These are phyloP conservation scores for Trifolium repens DNA, from an alignment of 306 rosid genomes.

Conservation along the genomic window DNA sequence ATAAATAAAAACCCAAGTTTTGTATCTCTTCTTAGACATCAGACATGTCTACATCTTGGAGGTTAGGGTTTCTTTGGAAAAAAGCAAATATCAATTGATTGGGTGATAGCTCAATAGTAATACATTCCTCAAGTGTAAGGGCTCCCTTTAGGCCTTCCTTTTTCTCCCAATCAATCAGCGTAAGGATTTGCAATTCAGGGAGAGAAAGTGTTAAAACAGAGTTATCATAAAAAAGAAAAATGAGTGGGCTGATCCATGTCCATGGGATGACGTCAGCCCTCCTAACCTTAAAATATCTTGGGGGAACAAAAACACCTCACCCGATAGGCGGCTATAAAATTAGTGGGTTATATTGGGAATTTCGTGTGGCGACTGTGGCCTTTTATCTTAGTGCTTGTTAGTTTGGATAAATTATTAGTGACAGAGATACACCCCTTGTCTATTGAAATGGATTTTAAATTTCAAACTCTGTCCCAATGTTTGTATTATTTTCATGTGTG, in stretches of 20 bases:
- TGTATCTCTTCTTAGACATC: neutral
- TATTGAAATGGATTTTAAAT: constrained; percentile 22
- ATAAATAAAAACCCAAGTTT: neutral
- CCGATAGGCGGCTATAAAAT: neutral
- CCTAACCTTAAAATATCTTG: neutral
- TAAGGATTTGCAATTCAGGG: neutral
- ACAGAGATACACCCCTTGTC: neutral
- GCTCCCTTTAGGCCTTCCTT: neutral
- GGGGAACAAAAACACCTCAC: neutral
- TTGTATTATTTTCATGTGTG: constrained; percentile 5
- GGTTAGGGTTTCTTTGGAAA: neutral
- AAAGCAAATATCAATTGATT: neutral
- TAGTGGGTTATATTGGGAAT: constrained; percentile 6
- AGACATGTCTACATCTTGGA: neutral
- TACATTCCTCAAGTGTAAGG: constrained; percentile 1
- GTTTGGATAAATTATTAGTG: neutral
- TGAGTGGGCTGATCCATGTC: neutral
- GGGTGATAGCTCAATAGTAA: neutral
- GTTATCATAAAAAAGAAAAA: neutral
- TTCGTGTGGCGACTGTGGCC: neutral
- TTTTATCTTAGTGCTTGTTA: constrained; percentile 17
- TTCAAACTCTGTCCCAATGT: constrained; percentile 6
- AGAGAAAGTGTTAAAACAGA: constrained; percentile 3
- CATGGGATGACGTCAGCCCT: neutral
- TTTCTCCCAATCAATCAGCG: neutral